Conservation (phyloP, 306 rosid genomes). For the Prosopis cineraria region DNA sequence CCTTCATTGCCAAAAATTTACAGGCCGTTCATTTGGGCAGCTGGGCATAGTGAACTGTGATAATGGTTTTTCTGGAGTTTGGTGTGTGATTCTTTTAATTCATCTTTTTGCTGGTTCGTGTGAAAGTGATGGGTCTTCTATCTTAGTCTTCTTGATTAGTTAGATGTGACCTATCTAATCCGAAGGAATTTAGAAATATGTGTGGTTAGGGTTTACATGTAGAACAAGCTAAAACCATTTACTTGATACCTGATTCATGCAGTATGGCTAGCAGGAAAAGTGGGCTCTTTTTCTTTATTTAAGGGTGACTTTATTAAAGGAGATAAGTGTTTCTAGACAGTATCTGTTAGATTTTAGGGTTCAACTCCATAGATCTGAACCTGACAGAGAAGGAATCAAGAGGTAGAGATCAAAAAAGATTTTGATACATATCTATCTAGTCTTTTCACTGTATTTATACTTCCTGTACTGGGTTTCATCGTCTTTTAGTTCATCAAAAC, state of each 20-base stretch:
- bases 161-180: slow-evolving; percentile 51
- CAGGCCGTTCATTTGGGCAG: no score
- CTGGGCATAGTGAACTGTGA: not conserved
- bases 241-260: slow-evolving; percentile 34
- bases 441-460: slow-evolving; percentile 19
- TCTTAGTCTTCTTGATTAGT: slow-evolving; percentile 24
- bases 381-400: not conserved
- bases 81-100: not conserved
- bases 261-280: not conserved
- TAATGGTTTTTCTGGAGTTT: not conserved
- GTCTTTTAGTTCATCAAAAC: slow-evolving; percentile 4
- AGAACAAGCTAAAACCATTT: slow-evolving; percentile 38
- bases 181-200: not conserved
- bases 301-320: slow-evolving; percentile 4
- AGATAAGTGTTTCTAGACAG: slow-evolving; percentile 45
- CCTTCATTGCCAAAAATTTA: no score
- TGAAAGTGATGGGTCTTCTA: slow-evolving; percentile 33
- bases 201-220: slow-evolving; percentile 69
- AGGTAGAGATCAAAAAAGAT: not conserved
- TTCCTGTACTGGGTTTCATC: slow-evolving; percentile 3
- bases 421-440: not conserved
- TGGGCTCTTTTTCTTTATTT: not conserved
- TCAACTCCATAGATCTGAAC: slow-evolving; percentile 34
- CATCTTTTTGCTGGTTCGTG: not conserved
- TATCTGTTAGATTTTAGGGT: slow-evolving; percentile 33